Conservation (phyloP, 345 rosid species). For the Euphorbia peplus region DNA sequence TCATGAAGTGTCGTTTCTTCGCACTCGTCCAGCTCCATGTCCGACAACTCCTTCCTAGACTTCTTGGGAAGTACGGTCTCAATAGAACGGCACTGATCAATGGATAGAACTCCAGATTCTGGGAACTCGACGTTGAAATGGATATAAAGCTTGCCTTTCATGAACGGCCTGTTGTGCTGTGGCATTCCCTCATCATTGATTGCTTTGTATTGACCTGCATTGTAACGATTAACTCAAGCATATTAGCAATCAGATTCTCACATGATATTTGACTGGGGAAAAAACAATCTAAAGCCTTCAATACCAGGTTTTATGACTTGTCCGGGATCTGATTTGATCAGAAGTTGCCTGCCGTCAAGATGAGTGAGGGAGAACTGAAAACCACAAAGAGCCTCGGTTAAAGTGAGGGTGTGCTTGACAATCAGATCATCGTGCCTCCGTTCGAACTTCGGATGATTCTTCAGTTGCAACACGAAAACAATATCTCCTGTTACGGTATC, state of each 20-base stretch:
- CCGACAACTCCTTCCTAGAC: constrained; percentile 43
- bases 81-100: constrained; percentile 50
- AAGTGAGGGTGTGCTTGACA: constrained; percentile 37
- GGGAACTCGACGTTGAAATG: constrained; percentile 68
- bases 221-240: background rate
- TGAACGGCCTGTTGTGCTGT: constrained; percentile 58
- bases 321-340: constrained; percentile 57
- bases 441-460: constrained; percentile 52
- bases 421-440: constrained; percentile 26
- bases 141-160: constrained; percentile 71
- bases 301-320: constrained; percentile 65
- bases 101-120: constrained; percentile 32
- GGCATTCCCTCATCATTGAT: constrained; percentile 84
- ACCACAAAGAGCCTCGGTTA: constrained; percentile 69
- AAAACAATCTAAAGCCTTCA: background rate
- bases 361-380: constrained; percentile 58
- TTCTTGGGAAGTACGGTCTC: constrained; percentile 51
- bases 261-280: background rate
- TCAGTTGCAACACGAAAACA: constrained; percentile 46
- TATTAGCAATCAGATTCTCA: background rate
- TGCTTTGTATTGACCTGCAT: constrained; percentile 59
- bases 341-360: constrained; percentile 64
- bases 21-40: constrained; percentile 73
- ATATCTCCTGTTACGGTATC: constrained; percentile 47
- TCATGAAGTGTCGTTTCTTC: constrained; percentile 73